Conservation (phyloP, 805 yeast genomes). For the Ogataea neopini region DNA sequence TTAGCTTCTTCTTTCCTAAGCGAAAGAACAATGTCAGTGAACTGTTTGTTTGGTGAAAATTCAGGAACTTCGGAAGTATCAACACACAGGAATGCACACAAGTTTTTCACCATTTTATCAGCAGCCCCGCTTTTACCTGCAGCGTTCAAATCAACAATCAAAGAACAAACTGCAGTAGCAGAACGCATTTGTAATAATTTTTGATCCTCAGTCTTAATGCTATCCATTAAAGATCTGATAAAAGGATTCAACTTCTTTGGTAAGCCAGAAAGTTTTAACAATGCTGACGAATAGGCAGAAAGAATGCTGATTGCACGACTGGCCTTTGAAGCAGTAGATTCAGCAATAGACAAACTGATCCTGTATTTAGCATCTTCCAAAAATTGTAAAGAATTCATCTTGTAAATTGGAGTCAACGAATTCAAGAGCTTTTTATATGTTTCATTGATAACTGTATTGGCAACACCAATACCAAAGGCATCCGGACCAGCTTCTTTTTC, state of each 20-base stretch:
- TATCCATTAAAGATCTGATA: constrained; percentile 89
- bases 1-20: constrained; percentile 75
- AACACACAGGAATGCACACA: constrained; percentile 91
- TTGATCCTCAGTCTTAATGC: constrained; percentile 75
- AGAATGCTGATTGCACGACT: constrained; percentile 60
- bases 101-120: constrained; percentile 84
- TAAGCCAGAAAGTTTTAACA: constrained; percentile 59
- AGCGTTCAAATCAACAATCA: constrained; percentile 59
- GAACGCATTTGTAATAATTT: constrained; percentile 67
- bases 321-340: constrained; percentile 55
- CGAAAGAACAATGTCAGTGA: constrained; percentile 63
- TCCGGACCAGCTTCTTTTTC: constrained; percentile 92
- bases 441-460: constrained; percentile 65
- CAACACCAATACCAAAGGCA: constrained; percentile 81
- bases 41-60: constrained; percentile 62
- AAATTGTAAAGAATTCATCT: constrained; percentile 68
- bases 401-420: constrained; percentile 63
- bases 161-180: constrained; percentile 64
- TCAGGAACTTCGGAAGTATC: constrained; percentile 97
- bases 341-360: constrained; percentile 63
- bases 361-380: constrained; percentile 78
- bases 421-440: constrained; percentile 66
- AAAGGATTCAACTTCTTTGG: constrained; percentile 88
- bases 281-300: constrained; percentile 77
- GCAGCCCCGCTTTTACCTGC: constrained; percentile 70